Conservation (phyloP, 768 basidiomycete species). For the Dacryopinax primogenitus region DNA sequence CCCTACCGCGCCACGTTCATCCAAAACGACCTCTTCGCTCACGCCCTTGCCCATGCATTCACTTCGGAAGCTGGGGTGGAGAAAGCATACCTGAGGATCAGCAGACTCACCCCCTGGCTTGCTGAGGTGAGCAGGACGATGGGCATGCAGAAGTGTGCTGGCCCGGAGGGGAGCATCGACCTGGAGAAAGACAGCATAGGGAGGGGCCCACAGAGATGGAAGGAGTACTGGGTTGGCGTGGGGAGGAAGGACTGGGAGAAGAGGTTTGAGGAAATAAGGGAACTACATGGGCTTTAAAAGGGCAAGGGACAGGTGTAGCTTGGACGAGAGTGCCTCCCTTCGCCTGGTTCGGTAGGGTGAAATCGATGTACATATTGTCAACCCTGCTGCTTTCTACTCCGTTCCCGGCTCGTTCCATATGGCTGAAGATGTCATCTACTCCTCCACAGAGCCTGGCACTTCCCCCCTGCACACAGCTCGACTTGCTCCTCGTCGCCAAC, state of each 20-base stretch:
- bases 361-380: no score
- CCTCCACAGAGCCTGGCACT: no score
- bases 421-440: no score
- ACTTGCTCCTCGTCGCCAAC: no score
- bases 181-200: neutral
- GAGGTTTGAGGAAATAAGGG: constrained; percentile 7
- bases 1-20: constrained; percentile 43
- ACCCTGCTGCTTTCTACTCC: no score
- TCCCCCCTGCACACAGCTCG: no score
- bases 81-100: constrained; percentile 13
- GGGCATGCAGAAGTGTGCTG: neutral
- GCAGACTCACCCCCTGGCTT: neutral
- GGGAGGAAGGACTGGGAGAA: neutral
- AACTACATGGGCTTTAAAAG: neutral
- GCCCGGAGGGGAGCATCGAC: neutral
- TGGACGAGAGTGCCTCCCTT: no score
- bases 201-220: neutral
- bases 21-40: constrained; percentile 53
- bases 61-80: constrained; percentile 21
- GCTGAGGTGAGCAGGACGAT: neutral
- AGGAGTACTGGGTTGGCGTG: neutral
- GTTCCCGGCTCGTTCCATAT: no score
- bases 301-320: neutral
- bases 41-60: constrained; percentile 50
- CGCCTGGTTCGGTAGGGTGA: no score